Conservation (phyloP, 306 rosid genomes). For the Geum urbanum region DNA sequence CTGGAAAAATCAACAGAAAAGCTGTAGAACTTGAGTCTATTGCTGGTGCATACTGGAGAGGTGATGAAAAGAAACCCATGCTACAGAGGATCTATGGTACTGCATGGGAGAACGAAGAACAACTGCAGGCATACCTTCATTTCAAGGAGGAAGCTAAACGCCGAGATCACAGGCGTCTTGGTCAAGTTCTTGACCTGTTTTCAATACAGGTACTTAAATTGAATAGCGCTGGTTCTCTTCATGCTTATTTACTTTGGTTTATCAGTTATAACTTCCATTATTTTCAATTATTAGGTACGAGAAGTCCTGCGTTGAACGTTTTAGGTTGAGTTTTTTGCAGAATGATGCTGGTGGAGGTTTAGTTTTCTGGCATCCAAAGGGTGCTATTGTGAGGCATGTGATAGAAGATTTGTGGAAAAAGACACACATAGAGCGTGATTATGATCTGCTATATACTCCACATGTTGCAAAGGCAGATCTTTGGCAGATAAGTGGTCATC, state of each 20-base stretch:
- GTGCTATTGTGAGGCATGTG: constrained; percentile 82
- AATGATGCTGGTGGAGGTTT: constrained; percentile 98
- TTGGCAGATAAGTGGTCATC: constrained; percentile 98
- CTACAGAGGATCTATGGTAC: constrained; percentile 95
- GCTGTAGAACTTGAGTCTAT: constrained; percentile 96
- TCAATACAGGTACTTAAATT: constrained; percentile 69
- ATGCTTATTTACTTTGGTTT: constrained; percentile 15
- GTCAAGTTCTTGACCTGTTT: constrained; percentile 94
- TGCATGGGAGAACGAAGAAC: constrained; percentile 95
- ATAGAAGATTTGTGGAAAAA: constrained; percentile 92
- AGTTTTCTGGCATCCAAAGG: constrained; percentile 99
- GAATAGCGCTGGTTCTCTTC: constrained; percentile 14
- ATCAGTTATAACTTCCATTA: neutral
- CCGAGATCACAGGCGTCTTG: constrained; percentile 91
- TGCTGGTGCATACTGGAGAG: constrained; percentile 99
- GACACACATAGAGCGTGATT: constrained; percentile 66
- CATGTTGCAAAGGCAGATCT: constrained; percentile 97
- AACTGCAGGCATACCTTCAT: constrained; percentile 79
- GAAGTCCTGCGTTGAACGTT: constrained; percentile 20
- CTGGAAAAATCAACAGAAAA: constrained; percentile 81
- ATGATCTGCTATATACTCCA: constrained; percentile 88
- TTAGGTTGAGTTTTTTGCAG: constrained; percentile 40
- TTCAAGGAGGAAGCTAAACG: constrained; percentile 97
- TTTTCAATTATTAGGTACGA: constrained; percentile 6
- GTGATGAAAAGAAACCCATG: constrained; percentile 91